phyloP scores from a whole-genome alignment of 352 stramenopile species.

The Thalassiosira mediterranea region DNA sequence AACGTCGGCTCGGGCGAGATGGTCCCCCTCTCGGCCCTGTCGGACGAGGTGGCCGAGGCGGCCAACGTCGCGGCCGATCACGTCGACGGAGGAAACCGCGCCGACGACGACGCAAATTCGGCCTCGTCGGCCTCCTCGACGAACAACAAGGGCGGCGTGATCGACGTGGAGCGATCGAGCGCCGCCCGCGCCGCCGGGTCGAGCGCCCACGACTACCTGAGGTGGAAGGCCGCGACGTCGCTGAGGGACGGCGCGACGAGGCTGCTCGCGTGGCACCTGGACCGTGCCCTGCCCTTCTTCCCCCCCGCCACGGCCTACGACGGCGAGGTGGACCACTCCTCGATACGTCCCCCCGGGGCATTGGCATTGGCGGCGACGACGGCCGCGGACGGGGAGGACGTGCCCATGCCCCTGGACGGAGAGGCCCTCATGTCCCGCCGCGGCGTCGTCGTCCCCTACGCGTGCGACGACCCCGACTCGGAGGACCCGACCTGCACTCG shows the following conservation, averaged over 20 bases:
- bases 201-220: conserved; percentile 43
- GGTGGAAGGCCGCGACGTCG: conserved; percentile 48
- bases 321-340: conserved; percentile 14
- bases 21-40: conserved; percentile 27
- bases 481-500: conserved; percentile 40
- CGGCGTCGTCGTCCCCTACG: conserved; percentile 7
- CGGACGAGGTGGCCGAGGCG: conserved; percentile 37
- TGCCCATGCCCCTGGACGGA: conserved; percentile 24
- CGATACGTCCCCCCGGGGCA: too few relatives aligned
- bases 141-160: conserved; percentile 30
- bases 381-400: background rate
- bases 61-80: conserved; percentile 1
- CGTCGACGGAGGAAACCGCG: too few relatives aligned
- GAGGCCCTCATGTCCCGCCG: conserved; percentile 56
- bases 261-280: conserved; percentile 74
- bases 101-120: background rate
- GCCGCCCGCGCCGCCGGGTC: conserved; percentile 29
- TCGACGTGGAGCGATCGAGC: conserved; percentile 42
- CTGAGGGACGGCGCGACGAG: conserved; percentile 59
- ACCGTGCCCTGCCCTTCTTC: conserved; percentile 64
- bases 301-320: conserved; percentile 10
- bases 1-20: conserved; percentile 53
- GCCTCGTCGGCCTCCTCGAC: conserved; percentile 4
- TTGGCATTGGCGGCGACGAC: too few relatives aligned
- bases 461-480: conserved; percentile 30